Conservation (phyloP, 805 yeast genomes). For the Brettanomyces naardenensis region DNA sequence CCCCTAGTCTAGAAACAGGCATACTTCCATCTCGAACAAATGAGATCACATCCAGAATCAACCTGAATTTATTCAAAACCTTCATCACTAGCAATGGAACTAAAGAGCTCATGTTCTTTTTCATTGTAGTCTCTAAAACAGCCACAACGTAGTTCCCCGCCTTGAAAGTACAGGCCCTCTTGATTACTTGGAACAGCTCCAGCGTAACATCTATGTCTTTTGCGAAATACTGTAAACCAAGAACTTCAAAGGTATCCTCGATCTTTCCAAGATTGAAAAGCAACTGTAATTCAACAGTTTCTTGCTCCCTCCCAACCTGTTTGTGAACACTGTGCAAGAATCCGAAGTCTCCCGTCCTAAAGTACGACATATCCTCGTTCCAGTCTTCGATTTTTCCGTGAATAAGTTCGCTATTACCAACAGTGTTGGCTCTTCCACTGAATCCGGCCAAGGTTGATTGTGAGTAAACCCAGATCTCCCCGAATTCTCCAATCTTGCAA, state of each 20-base stretch:
- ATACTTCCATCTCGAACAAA: conserved; percentile 59
- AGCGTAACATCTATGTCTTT: conserved; percentile 71
- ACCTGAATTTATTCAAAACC: conserved; percentile 71
- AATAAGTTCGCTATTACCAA: conserved; percentile 41
- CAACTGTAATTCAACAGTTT: conserved; percentile 51
- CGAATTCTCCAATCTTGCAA: conserved; percentile 86
- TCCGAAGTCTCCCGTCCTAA: conserved; percentile 92
- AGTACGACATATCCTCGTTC: conserved; percentile 53
- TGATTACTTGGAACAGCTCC: conserved; percentile 37
- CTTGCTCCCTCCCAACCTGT: conserved; percentile 13
- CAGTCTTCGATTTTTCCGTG: conserved; percentile 58
- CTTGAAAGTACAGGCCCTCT: conserved; percentile 49
- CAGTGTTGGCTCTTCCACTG: conserved; percentile 30
- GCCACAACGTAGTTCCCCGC: conserved; percentile 74
- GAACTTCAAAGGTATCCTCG: conserved; percentile 79
- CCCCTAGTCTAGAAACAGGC: conserved; percentile 65
- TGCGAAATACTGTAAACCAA: conserved; percentile 90
- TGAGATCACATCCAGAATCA: conserved; percentile 76
- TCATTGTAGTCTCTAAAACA: conserved; percentile 52
- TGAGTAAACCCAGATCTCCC: conserved; percentile 95
- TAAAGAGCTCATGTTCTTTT: conserved; percentile 54
- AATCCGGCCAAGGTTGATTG: conserved; percentile 70
- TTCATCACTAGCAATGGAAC: conserved; percentile 79
- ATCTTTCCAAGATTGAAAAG: conserved; percentile 79
- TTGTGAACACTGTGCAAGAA: conserved; percentile 70